Evolutionary conservation across 768 basidiomycete genomes (phyloP).

Genomic region (Agrocybe praecox): DNA sequence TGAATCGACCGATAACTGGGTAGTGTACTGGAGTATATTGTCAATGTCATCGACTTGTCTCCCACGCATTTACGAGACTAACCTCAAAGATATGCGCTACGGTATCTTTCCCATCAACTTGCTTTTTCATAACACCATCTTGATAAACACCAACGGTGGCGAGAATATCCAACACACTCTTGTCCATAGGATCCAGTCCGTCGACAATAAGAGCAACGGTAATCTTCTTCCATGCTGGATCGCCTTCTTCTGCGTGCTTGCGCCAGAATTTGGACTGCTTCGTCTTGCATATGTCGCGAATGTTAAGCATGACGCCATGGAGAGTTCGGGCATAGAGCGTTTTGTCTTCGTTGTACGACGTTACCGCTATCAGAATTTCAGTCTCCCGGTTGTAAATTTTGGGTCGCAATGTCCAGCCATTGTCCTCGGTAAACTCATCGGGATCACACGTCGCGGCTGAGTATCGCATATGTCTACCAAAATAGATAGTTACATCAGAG

Average conservation of each 20-base stretch:
- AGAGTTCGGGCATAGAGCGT: slow-evolving; percentile 88
- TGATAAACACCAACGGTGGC: slow-evolving; percentile 93
- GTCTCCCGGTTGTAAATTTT: slow-evolving; percentile 89
- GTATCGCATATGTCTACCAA: slow-evolving; percentile 84
- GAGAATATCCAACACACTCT: slow-evolving; percentile 86
- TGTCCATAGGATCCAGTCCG: slow-evolving; percentile 95
- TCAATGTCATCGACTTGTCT: neutral
- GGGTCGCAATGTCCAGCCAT: slow-evolving; percentile 84
- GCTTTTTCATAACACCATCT: slow-evolving; percentile 94
- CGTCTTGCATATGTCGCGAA: slow-evolving; percentile 95
- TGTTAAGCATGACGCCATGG: slow-evolving; percentile 97
- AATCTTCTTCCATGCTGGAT: slow-evolving; percentile 90
- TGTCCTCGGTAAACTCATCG: slow-evolving; percentile 79
- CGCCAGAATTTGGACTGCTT: slow-evolving; percentile 95
- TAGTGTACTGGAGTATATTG: slow-evolving; percentile 74
- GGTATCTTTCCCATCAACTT: slow-evolving; percentile 85
- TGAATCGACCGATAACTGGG: slow-evolving; percentile 91
- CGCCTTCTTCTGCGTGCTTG: slow-evolving; percentile 78
- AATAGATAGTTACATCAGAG: neutral
- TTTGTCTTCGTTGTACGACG: slow-evolving; percentile 93
- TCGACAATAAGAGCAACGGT: slow-evolving; percentile 90
- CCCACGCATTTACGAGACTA: slow-evolving; percentile 7
- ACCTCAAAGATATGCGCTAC: slow-evolving; percentile 97
- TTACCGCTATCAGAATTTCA: slow-evolving; percentile 92
- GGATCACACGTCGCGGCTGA: slow-evolving; percentile 92